Conservation (phyloP, 768 basidiomycete species). For the Coprinellus aureogranulatus region DNA sequence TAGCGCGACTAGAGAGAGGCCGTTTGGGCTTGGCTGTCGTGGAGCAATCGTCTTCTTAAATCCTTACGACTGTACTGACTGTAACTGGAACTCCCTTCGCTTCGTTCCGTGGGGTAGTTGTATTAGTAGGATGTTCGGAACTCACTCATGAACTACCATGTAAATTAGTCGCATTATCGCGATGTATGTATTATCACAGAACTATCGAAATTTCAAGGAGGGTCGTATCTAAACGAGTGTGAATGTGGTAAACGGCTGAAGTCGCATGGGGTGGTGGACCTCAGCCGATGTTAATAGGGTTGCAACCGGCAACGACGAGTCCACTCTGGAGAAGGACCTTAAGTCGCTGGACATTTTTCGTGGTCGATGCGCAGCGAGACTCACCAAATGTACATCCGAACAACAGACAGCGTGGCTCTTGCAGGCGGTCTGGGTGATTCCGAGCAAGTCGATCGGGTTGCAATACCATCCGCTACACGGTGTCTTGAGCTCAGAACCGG, state of each 20-base stretch:
- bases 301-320: constrained; percentile 38
- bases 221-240: too few relatives aligned
- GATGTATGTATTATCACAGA: too few relatives aligned
- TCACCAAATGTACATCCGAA: constrained; percentile 27
- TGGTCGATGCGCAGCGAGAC: constrained; percentile 14
- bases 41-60: not conserved
- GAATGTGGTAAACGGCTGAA: too few relatives aligned
- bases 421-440: constrained; percentile 24
- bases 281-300: constrained; percentile 32
- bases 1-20: constrained; percentile 15
- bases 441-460: not conserved
- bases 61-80: too few relatives aligned
- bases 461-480: not conserved
- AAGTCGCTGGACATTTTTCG: too few relatives aligned
- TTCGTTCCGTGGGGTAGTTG: too few relatives aligned
- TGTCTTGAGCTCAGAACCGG: too few relatives aligned
- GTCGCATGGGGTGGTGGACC: too few relatives aligned
- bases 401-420: constrained; percentile 39
- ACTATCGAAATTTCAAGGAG: too few relatives aligned
- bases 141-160: too few relatives aligned
- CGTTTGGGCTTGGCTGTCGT: constrained; percentile 9
- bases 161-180: too few relatives aligned
- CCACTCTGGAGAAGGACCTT: constrained; percentile 21
- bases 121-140: not conserved
- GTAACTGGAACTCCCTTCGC: too few relatives aligned